Percentiles rank a stretch among this genome's conserved stretches.
Evolutionary conservation across 2,329 filamentous ascomycete species (phyloP).

Genomic region (Epichloe brachyelytri): DNA sequence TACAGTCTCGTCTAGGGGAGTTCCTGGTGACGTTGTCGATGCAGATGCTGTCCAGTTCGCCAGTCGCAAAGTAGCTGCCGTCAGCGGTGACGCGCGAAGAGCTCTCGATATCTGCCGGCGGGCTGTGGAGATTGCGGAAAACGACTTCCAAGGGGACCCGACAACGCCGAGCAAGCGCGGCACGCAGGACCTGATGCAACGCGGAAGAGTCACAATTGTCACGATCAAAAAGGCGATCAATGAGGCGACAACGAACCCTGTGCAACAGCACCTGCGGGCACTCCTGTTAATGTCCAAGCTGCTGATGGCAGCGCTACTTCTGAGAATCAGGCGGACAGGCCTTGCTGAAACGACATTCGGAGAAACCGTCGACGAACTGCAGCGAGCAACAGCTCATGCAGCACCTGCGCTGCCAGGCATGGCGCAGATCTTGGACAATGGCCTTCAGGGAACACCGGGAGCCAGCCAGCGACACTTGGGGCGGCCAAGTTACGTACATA

Average conservation of each 20-base stretch:
- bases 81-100: conserved; percentile 84
- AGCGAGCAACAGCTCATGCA: conserved; percentile 22
- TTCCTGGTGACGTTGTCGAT: conserved; percentile 81
- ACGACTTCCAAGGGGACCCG: conserved; percentile 40
- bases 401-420: conserved; percentile 24
- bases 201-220: conserved; percentile 66
- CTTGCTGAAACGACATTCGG: conserved; percentile 78
- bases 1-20: conserved; percentile 80
- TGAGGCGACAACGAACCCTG: conserved; percentile 83
- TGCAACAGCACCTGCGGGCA: conserved; percentile 77
- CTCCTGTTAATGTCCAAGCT: conserved; percentile 75
- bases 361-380: conserved; percentile 72
- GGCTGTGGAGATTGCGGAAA: conserved; percentile 88
- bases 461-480: conserved; percentile 17
- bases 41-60: conserved; percentile 92
- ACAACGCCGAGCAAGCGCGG: conserved; percentile 48
- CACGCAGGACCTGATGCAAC: conserved; percentile 14
- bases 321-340: conserved; percentile 69
- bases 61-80: conserved; percentile 88
- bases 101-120: conserved; percentile 91
- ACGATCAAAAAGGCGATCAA: conserved; percentile 91
- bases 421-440: conserved; percentile 21
- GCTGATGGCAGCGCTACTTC: conserved; percentile 69
- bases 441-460: conserved; percentile 15
- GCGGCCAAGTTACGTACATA: conserved; percentile 37